Conservation (phyloP, 129 eudicot genomes). For the Pulicaria dysenterica region DNA sequence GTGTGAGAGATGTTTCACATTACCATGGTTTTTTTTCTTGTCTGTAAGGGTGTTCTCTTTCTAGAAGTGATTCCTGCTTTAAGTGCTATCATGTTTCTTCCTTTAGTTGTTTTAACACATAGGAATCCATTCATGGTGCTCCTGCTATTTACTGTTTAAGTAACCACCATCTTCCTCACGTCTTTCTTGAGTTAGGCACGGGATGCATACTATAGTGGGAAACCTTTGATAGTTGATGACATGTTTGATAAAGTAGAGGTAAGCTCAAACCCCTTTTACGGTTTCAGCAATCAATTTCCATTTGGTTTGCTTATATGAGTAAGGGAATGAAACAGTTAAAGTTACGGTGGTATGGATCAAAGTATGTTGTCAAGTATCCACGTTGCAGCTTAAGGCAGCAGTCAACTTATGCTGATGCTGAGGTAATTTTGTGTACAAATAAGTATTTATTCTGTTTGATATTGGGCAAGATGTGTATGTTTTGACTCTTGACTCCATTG, state of each 20-base stretch:
- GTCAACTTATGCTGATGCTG: constrained; percentile 94
- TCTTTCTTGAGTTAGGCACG: constrained; percentile 58
- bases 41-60: not conserved
- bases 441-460: too few relatives aligned
- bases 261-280: constrained; percentile 1
- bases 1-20: not conserved
- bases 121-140: not conserved
- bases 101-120: not conserved
- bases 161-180: constrained; percentile 8
- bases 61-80: constrained; percentile 12
- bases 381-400: constrained; percentile 91
- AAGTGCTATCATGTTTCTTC: not conserved
- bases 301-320: constrained; percentile 11
- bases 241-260: constrained; percentile 98
- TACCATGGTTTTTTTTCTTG: constrained; percentile 11
- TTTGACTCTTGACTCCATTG: too few relatives aligned
- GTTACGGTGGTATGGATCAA: constrained; percentile 87
- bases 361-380: constrained; percentile 89
- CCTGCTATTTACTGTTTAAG: not conserved
- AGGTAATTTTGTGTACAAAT: constrained; percentile 53
- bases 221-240: constrained; percentile 87
- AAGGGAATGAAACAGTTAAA: constrained; percentile 56
- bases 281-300: constrained; percentile 7
- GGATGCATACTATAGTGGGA: constrained; percentile 93
- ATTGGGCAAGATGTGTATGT: too few relatives aligned